phyloP scores from a whole-genome alignment of 148 eudicot genomes.

The Camellia lanceoleosa region DNA sequence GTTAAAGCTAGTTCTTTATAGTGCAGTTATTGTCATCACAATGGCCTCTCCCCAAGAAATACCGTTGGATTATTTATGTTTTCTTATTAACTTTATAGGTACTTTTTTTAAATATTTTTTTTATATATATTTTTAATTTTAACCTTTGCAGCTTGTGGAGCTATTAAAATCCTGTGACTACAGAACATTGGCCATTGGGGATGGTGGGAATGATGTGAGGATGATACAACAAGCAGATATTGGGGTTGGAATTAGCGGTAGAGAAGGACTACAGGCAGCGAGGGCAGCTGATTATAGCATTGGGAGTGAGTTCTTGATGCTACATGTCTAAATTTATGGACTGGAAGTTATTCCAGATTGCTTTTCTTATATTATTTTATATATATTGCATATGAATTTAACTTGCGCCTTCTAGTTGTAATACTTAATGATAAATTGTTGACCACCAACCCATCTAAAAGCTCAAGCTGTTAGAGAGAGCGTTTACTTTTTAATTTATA shows the following conservation, averaged over 20 bases:
- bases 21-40: neutral
- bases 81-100: neutral
- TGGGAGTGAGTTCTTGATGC: constrained; percentile 66
- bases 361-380: neutral
- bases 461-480: no score
- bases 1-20: neutral
- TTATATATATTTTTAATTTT: no score
- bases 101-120: neutral
- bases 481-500: no score
- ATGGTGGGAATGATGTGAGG: constrained; percentile 97
- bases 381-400: neutral
- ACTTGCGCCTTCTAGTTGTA: neutral
- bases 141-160: constrained; percentile 68
- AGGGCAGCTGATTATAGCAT: constrained; percentile 99
- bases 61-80: neutral
- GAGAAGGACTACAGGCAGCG: constrained; percentile 97
- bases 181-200: constrained; percentile 91
- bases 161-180: constrained; percentile 83
- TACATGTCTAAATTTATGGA: neutral
- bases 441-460: no score
- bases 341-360: neutral
- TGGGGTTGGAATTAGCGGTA: constrained; percentile 98
- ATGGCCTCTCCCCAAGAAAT: neutral
- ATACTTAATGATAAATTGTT: neutral
- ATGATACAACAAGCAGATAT: constrained; percentile 99